Base-by-base conservation (phyloP, 148 eudicot genomes). In the Pharnaceum exiguum region DNA sequence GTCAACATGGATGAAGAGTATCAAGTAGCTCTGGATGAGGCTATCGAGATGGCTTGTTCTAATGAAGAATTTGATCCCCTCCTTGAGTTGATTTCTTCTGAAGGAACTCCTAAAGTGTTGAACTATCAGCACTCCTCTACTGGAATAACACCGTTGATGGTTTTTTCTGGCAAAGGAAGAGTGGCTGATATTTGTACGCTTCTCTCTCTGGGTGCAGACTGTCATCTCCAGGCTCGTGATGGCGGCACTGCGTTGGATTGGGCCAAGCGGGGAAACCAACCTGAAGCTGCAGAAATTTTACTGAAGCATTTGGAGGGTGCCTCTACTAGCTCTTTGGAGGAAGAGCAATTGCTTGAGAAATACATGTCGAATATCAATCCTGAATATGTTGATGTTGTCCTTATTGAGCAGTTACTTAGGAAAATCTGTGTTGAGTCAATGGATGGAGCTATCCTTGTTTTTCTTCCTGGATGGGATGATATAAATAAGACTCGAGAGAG, bases 401-500 rank as follows among this genome's bases (percentile, higher is more conserved):
- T 94, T 17, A 80, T 94, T 26, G 95, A 78, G 61, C 59, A 86
- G 61, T 80, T 94, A 57, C 45, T 94, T 57, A 82, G 70, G 73
- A 86, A 77, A 75, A 81, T 94, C 61, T 94, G 96, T 60, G 39
- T 10, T 5, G 93, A 89, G 50, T 83, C 95, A 11, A 51, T 44
- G 29, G 80, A 82, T 62, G 99, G 99, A 62, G 96, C 96, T 33
- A 70, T 89, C 38, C 90, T 94, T 63, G 74, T 94, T 61, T 94
- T 94, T 42, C 85, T 94, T 73, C 95, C 99, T 25, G 96, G 99
- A 3, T 94, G 96, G 99, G 93, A 94, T 57, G 96, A 86, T 53
- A 89, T 94, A 42, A 86, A 75, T 63, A 86, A 58, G 70, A 84
- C 72, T 49, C 72, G 80, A 19, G 83, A 82, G 64, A 70, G 47